Base-by-base conservation (phyloP, 2,329 filamentous ascomycete species). In the Fusarium denticulatum region DNA sequence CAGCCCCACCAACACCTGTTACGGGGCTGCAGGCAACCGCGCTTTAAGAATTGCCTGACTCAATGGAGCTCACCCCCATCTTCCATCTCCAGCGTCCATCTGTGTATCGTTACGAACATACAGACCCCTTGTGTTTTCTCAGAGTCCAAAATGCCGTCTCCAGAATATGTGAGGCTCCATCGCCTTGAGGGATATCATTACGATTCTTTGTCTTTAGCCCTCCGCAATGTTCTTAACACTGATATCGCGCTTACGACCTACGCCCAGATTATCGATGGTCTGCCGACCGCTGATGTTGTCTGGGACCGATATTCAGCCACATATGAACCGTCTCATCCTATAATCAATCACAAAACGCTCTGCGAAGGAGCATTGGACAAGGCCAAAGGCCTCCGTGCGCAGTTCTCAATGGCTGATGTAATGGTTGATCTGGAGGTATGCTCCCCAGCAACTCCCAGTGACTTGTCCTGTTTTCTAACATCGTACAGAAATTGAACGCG, bases 201-300 rank as follows among this genome's bases (percentile, higher is more conserved):
- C 26, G 10, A 55, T 22, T 5, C 26, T 14, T 14, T 55, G 14
- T 40, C 36, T 24, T 2, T 13, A 13, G 36, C 52, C 20, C 34
- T 55, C 20, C 34, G 20, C 52, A 74, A 73, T 37, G 36, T 69
- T n/a, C 43, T 75, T 6, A 32, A 50, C 2, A 69, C 69, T 2
- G 55, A 60, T 7, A 47, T 67, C 0, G 64, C 72, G 3, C 53
- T 67, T 9, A 47, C 52, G 5, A 75, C 72, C 1, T 75, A 60
- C 39, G 69, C 72, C 3, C 72, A 75, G 37, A 71, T 75, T 6
- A 62, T 73, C 2, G 60, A 76, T 6, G 67, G 72, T 10, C 56
- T 71, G 2, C 69, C 72, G 1, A 62, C 42, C 2, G 16, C 22
- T 16, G 50, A 37, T n/a, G 50, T 53, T 13, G 34, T 12, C 7